phyloP scores from a whole-genome alignment of 2,329 filamentous ascomycete species.

The Claviceps africana region DNA sequence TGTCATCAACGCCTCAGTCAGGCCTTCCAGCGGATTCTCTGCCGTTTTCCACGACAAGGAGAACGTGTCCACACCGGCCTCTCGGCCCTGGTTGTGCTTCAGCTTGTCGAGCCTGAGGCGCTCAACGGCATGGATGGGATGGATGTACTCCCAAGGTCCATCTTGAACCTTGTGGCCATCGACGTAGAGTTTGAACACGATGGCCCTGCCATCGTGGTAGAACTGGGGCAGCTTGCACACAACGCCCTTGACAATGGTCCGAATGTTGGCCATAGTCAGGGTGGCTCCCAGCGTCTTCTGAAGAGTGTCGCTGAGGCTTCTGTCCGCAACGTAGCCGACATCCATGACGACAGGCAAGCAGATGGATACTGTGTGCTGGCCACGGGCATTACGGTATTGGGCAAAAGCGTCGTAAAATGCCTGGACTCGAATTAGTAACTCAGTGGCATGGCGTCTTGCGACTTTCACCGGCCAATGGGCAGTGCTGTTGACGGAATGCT shows the following conservation, averaged over 20 bases:
- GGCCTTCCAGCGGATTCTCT: neutral
- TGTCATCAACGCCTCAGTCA: conserved; percentile 5
- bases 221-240: conserved; percentile 1
- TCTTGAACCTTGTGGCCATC: neutral
- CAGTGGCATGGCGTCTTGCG: too few relatives aligned
- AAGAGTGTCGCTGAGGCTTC: conserved; percentile 1
- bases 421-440: conserved; percentile 12
- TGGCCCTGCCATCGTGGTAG: neutral
- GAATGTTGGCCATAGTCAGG: conserved; percentile 4
- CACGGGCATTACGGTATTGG: conserved; percentile 15
- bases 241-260: conserved; percentile 5
- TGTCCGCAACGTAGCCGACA: conserved; percentile 12
- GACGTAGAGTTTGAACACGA: neutral
- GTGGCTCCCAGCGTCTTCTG: conserved; percentile 1
- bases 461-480: neutral
- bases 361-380: conserved; percentile 11
- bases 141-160: conserved; percentile 2
- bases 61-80: neutral
- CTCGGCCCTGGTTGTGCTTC: neutral
- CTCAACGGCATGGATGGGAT: conserved; percentile 1
- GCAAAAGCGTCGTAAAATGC: conserved; percentile 28
- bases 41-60: conserved; percentile 2
- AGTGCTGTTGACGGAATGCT: neutral
- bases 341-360: conserved; percentile 10
- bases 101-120: conserved; percentile 1